Evolutionary conservation across 2,329 filamentous ascomycete genomes (phyloP).

Genomic region (Monilinia fructigena): DNA sequence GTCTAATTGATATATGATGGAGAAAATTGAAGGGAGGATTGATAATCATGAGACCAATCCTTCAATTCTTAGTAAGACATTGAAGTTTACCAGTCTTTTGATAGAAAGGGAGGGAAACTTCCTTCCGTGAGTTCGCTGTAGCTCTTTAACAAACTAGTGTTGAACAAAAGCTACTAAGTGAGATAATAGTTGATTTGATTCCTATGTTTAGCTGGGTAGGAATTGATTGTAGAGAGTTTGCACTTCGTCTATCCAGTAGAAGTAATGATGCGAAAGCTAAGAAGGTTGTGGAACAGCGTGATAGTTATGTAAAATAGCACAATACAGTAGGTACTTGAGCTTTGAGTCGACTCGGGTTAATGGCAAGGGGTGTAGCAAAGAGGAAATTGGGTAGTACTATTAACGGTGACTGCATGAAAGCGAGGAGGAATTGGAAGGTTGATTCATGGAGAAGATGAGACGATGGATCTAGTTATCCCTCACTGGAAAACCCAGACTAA

Average conservation of each 20-base stretch:
- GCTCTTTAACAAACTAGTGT: background rate
- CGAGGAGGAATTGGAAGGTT: background rate
- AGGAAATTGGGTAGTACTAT: background rate
- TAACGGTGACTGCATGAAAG: constrained; percentile 13
- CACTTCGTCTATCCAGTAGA: background rate
- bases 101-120: background rate
- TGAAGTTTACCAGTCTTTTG: background rate
- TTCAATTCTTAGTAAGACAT: constrained; percentile 9
- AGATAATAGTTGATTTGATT: background rate
- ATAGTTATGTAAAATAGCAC: background rate
- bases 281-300: background rate
- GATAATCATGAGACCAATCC: background rate
- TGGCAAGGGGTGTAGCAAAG: constrained; percentile 1
- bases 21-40: constrained; percentile 1
- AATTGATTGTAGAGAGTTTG: background rate
- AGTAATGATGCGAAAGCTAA: background rate
- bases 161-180: background rate
- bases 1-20: constrained; percentile 1
- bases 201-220: background rate
- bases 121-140: background rate
- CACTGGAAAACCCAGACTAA: background rate
- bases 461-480: background rate
- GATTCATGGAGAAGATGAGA: background rate
- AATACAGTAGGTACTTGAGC: background rate
- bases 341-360: constrained; percentile 6